phyloP scores from a whole-genome alignment of 441 rosid genomes.

The Arabidopsis lyrata region DNA sequence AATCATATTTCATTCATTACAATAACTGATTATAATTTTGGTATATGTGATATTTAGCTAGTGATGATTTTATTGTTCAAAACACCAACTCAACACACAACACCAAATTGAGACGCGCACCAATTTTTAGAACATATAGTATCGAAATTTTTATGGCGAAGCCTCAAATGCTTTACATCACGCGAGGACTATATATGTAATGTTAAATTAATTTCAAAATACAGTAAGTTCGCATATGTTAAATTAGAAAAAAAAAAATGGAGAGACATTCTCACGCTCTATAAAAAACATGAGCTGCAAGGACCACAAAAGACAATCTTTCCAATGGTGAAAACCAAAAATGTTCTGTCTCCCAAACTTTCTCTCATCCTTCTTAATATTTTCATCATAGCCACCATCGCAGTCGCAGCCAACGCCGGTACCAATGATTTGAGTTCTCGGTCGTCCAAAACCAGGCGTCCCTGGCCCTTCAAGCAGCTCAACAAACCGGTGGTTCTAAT shows the following conservation, averaged over 20 bases:
- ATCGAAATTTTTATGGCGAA: too few species aligned
- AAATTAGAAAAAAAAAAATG: neutral
- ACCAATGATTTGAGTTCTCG: conserved; percentile 10
- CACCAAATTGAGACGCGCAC: too few species aligned
- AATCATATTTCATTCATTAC: too few species aligned
- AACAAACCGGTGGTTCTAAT: conserved; percentile 71
- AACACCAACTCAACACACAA: too few species aligned
- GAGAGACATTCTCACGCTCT: neutral
- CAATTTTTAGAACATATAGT: too few species aligned
- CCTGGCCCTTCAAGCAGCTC: conserved; percentile 68
- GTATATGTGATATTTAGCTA: neutral
- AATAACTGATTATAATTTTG: too few species aligned
- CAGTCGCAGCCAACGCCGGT: conserved; percentile 12
- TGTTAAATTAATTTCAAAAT: too few species aligned
- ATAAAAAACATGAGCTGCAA: conserved; percentile 14
- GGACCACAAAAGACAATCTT: conserved; percentile 3
- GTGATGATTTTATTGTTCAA: too few species aligned
- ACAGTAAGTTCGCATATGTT: too few species aligned
- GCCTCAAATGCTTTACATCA: too few species aligned
- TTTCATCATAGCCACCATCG: conserved; percentile 48
- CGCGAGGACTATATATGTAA: too few species aligned
- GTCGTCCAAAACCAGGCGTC: conserved; percentile 14
- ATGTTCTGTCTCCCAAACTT: conserved; percentile 14
- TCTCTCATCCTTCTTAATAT: conserved; percentile 59
- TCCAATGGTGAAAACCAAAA: conserved; percentile 28